Base-by-base conservation (phyloP, 1,139 yeast species). In the Lodderomyces elongisporus region DNA sequence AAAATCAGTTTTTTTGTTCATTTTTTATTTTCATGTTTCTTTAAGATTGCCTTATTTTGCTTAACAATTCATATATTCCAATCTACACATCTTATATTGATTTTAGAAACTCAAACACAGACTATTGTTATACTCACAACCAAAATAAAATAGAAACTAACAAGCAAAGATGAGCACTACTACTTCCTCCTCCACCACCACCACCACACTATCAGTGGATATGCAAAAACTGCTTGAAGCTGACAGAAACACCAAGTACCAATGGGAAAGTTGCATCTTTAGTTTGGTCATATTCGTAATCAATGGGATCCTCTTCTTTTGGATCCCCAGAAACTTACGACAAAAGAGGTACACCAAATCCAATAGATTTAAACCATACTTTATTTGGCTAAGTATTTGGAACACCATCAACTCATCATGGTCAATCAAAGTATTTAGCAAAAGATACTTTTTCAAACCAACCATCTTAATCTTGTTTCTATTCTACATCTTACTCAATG, bases 291-390 rank as follows among this genome's bases (percentile, higher is more conserved):
- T 56, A 2, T 49, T 70, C 10, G 34, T 54, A 1, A 20, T 55
- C 3, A 68, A 70, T 50, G 77, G 77, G 4, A 9, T 66, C 2
- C 17, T 68, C 1, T 66, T 68, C 46, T 58, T 59, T 36, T 67
- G 74, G 72, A 47, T 66, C 4, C 74, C 74, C 5, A 46, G 51
- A 23, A 38, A 30, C 20, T 32, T 52, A 8, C 41, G 56, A 36
- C 23, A 28, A 2, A 43, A 43, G 21, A 37, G 58, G 31, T 31
- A 32, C 9, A 30, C 35, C 5, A 31, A 38, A n/a, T 26, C 47
- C n/a, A 28, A 43, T 7, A 37, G 34, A 14, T 42, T 36, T 21
- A 41, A 38, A 28, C 37, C 42, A 9, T 49, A 41, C 33, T 67
- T 66, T 41, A 46, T 40, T 12, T 42, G 59, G 17, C 17, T 63